Conservation (phyloP, 345 rosid genomes). For the Excoecaria agallocha region DNA sequence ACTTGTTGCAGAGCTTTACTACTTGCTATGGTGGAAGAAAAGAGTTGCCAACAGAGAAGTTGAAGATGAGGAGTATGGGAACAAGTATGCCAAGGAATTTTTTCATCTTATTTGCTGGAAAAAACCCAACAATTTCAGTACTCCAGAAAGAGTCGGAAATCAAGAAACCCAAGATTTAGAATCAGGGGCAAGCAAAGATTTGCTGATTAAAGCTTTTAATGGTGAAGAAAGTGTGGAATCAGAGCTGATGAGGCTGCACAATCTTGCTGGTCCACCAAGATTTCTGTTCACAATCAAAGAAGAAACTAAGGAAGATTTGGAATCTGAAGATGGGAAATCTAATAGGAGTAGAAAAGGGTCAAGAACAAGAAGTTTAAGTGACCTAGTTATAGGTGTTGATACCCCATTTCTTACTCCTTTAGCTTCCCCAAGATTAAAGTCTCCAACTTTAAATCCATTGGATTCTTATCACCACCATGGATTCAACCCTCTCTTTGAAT, state of each 20-base stretch:
- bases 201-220: slow-evolving; percentile 44
- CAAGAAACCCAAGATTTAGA: slow-evolving; percentile 45
- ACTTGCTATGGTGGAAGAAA: slow-evolving; percentile 85
- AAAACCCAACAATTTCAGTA: slow-evolving; percentile 29
- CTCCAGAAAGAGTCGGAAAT: slow-evolving; percentile 18
- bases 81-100: slow-evolving; percentile 55
- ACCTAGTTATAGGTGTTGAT: slow-evolving; percentile 43
- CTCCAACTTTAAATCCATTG: slow-evolving; percentile 35
- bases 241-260: slow-evolving; percentile 93
- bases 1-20: slow-evolving; percentile 64
- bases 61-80: slow-evolving; percentile 39
- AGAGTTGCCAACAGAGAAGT: slow-evolving; percentile 33
- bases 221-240: slow-evolving; percentile 58
- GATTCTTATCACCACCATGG: slow-evolving; percentile 50
- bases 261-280: slow-evolving; percentile 77
- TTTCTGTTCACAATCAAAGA: slow-evolving; percentile 93
- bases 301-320: slow-evolving; percentile 93
- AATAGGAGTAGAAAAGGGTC: slow-evolving; percentile 57
- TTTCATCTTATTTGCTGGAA: slow-evolving; percentile 62
- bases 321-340: slow-evolving; percentile 81
- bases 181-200: slow-evolving; percentile 55
- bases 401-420: slow-evolving; percentile 60
- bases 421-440: slow-evolving; percentile 60
- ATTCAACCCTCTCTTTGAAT: slow-evolving; percentile 88
- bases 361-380: slow-evolving; percentile 75